phyloP scores from a whole-genome alignment of 148 eudicot genomes.

The Tetragonia tetragonoides region DNA sequence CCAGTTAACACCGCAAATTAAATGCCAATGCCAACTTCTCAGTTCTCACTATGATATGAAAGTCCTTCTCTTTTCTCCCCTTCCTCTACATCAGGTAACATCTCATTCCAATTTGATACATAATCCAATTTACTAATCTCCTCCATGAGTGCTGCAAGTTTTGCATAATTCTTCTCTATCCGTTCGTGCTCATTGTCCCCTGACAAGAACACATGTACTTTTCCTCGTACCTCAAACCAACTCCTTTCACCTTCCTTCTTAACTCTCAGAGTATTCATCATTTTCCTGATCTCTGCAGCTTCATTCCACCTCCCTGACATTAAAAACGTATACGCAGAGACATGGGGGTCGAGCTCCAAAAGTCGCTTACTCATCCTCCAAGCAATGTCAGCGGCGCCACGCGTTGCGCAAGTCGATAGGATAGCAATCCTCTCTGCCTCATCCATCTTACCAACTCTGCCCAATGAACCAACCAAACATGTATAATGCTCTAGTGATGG shows the following conservation, averaged over 20 bases:
- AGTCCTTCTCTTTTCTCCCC: conserved; percentile 56
- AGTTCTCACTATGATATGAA: conserved; percentile 68
- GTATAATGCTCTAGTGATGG: conserved; percentile 62
- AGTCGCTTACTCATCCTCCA: conserved; percentile 50
- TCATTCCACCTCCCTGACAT: conserved; percentile 55
- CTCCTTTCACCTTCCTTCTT: conserved; percentile 65
- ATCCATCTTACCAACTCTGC: conserved; percentile 55
- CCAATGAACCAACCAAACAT: conserved; percentile 60
- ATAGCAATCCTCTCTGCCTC: conserved; percentile 57
- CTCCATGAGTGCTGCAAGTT: conserved; percentile 47
- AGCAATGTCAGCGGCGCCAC: conserved; percentile 44
- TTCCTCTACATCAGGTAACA: conserved; percentile 51
- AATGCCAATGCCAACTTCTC: conserved; percentile 74
- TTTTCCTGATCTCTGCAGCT: conserved; percentile 50
- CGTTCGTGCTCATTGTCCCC: conserved; percentile 48
- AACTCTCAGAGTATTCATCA: conserved; percentile 54
- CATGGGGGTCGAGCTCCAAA: conserved; percentile 49
- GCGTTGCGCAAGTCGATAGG: conserved; percentile 39
- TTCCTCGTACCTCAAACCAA: conserved; percentile 64
- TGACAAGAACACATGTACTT: conserved; percentile 57
- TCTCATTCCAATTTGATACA: conserved; percentile 48
- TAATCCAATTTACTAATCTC: conserved; percentile 57
- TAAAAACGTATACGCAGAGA: conserved; percentile 53
- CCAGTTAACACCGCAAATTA: conserved; percentile 56
- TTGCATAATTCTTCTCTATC: conserved; percentile 43